phyloP scores from a whole-genome alignment of 2,329 filamentous ascomycete genomes.

The Aspergillus udagawae region DNA sequence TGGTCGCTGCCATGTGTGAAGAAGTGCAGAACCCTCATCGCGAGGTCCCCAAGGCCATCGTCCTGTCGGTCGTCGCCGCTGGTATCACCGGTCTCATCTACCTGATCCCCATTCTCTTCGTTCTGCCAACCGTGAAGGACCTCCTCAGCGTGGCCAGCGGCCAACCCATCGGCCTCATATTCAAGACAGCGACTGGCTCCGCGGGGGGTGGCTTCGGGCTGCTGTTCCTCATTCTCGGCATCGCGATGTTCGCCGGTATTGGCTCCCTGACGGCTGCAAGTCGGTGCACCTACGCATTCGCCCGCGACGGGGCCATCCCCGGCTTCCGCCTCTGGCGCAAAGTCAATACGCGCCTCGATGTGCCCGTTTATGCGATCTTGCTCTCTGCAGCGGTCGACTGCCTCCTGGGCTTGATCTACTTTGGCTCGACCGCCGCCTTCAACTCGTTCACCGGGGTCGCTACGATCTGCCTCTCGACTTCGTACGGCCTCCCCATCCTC shows the following conservation, averaged over 20 bases:
- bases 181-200: conserved; percentile 71
- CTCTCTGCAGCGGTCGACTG: conserved; percentile 67
- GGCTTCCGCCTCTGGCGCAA: conserved; percentile 63
- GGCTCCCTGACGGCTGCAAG: conserved; percentile 71
- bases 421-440: conserved; percentile 72
- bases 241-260: conserved; percentile 71
- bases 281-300: conserved; percentile 72
- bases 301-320: conserved; percentile 70
- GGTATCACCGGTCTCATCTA: conserved; percentile 64
- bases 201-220: conserved; percentile 70
- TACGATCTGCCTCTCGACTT: conserved; percentile 71
- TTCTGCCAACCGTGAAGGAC: conserved; percentile 62
- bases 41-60: conserved; percentile 68
- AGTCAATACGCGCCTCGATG: conserved; percentile 62
- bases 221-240: conserved; percentile 70
- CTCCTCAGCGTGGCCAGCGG: conserved; percentile 65
- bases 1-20: conserved; percentile 70
- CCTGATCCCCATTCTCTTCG: conserved; percentile 70
- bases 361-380: conserved; percentile 66
- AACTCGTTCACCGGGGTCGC: conserved; percentile 76
- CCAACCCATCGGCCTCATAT: conserved; percentile 71
- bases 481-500: conserved; percentile 71
- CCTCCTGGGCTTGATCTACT: conserved; percentile 72
- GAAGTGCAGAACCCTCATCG: conserved; percentile 66
- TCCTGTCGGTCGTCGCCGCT: conserved; percentile 63